Evolutionary conservation across 2,329 filamentous ascomycete genomes (phyloP).

Genomic region (Diaporthe caulivora): DNA sequence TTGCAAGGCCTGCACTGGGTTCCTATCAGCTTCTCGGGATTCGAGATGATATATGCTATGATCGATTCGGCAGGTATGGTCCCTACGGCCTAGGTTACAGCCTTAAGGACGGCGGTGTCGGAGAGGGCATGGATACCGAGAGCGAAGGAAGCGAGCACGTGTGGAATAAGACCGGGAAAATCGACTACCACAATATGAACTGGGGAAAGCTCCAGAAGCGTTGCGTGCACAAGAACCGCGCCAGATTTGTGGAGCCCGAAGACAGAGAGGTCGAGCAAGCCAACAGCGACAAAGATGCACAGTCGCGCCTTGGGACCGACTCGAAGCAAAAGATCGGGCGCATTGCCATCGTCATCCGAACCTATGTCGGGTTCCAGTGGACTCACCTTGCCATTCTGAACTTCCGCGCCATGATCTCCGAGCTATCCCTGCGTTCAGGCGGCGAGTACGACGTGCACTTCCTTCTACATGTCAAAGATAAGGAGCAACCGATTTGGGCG

Average conservation of each 20-base stretch:
- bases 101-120: conserved; percentile 76
- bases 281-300: conserved; percentile 10
- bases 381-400: conserved; percentile 83
- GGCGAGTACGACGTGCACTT: conserved; percentile 88
- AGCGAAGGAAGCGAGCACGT: conserved; percentile 73
- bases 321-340: conserved; percentile 62
- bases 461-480: conserved; percentile 85
- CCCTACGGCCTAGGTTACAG: conserved; percentile 90
- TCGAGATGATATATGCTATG: conserved; percentile 85
- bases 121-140: conserved; percentile 80
- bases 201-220: conserved; percentile 67
- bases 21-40: conserved; percentile 82
- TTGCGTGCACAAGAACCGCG: conserved; percentile 71
- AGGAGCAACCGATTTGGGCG: conserved; percentile 83
- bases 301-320: conserved; percentile 19
- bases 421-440: conserved; percentile 81
- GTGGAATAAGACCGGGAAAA: conserved; percentile 67
- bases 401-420: conserved; percentile 83
- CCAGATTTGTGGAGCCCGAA: conserved; percentile 67
- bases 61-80: conserved; percentile 85
- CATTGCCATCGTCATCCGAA: conserved; percentile 83
- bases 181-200: conserved; percentile 67
- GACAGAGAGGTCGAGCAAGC: conserved; percentile 43
- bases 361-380: conserved; percentile 84
- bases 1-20: conserved; percentile 82